A percentile compares a stretch with the other conserved stretches of the same genome.
These are phyloP conservation scores for Penicillium decumbens DNA, from an alignment of 2,329 filamentous ascomycete genomes.

Conservation along the genomic window DNA sequence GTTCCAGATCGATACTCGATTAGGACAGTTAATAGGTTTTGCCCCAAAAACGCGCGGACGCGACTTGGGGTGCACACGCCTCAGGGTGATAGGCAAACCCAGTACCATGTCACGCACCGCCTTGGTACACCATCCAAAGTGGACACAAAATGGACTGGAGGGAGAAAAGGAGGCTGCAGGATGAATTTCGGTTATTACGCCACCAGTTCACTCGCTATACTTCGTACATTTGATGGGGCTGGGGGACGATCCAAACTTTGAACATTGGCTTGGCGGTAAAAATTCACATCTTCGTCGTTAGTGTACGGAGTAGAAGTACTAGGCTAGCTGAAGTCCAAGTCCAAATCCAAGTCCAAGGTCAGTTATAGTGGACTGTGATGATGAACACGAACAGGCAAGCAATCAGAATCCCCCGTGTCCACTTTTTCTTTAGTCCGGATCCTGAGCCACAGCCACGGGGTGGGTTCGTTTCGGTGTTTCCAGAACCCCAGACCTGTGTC, in stretches of 20 bases:
- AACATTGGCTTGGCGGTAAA: background rate
- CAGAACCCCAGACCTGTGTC: conserved; percentile 23
- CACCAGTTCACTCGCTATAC: conserved; percentile 9
- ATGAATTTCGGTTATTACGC: conserved; percentile 14
- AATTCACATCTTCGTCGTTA: background rate
- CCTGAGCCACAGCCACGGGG: conserved; percentile 25
- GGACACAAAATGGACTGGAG: background rate
- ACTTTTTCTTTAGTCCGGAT: conserved; percentile 8
- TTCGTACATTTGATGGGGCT: background rate
- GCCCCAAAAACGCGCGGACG: background rate
- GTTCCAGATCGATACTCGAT: conserved; percentile 9
- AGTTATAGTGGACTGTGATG: background rate
- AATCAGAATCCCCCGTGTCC: conserved; percentile 1
- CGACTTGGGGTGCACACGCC: conserved; percentile 10
- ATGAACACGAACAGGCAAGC: background rate
- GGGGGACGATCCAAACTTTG: background rate
- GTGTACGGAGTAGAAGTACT: no score
- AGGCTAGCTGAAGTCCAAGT: no score
- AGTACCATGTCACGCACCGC: conserved; percentile 17
- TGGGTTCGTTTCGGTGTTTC: conserved; percentile 19
- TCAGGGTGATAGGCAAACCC: conserved; percentile 11
- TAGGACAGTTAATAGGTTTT: conserved; percentile 6
- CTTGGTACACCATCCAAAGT: conserved; percentile 5
- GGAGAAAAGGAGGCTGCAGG: background rate
- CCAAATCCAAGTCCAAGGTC: background rate